These are phyloP conservation scores for Trametes maxima DNA, from an alignment of 768 basidiomycete genomes.

Conservation along the genomic window DNA sequence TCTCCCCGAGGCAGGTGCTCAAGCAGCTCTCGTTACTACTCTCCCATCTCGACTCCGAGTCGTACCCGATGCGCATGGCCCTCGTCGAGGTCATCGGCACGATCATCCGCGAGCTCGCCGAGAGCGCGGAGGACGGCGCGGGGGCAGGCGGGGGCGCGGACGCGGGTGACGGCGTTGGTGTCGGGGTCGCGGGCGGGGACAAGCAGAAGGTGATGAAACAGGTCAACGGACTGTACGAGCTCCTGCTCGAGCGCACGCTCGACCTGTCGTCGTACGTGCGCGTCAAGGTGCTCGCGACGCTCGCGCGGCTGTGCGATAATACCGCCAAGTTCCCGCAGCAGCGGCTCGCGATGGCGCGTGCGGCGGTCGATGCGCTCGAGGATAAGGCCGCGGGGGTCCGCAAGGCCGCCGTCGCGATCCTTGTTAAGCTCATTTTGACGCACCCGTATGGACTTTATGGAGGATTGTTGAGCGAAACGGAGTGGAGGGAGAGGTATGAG, in stretches of 20 bases:
- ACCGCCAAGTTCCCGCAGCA: conserved; percentile 85
- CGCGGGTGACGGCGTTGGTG: not conserved
- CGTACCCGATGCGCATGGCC: conserved; percentile 95
- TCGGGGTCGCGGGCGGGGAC: conserved; percentile 40
- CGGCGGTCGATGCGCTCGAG: conserved; percentile 79
- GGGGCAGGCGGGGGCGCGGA: not conserved
- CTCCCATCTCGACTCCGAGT: conserved; percentile 92
- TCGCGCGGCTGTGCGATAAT: conserved; percentile 77
- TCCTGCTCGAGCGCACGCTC: conserved; percentile 84
- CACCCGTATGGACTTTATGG: conserved; percentile 93
- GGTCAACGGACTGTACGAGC: conserved; percentile 77
- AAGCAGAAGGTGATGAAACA: conserved; percentile 62
- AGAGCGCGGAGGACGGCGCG: conserved; percentile 40
- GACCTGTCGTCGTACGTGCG: conserved; percentile 92
- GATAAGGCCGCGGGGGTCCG: conserved; percentile 92
- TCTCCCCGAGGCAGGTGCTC: conserved; percentile 75
- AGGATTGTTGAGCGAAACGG: conserved; percentile 67
- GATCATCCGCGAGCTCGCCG: conserved; percentile 80
- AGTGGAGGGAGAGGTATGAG: conserved; percentile 77
- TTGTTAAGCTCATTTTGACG: conserved; percentile 75
- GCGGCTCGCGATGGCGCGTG: conserved; percentile 70
- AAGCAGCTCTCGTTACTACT: conserved; percentile 90
- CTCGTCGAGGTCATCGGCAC: conserved; percentile 88
- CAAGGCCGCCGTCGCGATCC: conserved; percentile 75
- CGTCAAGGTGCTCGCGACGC: conserved; percentile 77